Conservation (phyloP, 345 rosid species). For the Aquilaria malaccensis region DNA sequence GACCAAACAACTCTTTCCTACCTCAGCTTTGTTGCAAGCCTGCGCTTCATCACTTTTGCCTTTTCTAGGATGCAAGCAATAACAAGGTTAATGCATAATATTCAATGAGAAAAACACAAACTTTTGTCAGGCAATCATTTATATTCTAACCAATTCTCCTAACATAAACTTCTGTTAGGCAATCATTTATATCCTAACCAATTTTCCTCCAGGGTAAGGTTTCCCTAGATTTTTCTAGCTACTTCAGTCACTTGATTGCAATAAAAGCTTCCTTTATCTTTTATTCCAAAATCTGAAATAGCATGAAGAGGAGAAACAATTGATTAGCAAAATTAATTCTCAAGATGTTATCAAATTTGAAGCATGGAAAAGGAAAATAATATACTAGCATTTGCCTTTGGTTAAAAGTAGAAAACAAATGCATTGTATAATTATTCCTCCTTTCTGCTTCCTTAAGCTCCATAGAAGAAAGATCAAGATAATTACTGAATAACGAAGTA, state of each 20-base stretch:
- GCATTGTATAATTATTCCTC: slow-evolving; percentile 52
- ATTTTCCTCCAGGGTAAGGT: slow-evolving; percentile 26
- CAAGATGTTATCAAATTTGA: no score
- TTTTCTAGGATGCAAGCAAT: slow-evolving; percentile 22
- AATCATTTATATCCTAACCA: slow-evolving; percentile 21
- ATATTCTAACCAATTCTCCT: slow-evolving; percentile 30
- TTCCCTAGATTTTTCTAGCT: slow-evolving; percentile 42
- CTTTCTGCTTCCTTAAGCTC: slow-evolving; percentile 86
- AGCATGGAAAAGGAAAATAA: slow-evolving; percentile 6
- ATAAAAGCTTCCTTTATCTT: slow-evolving; percentile 62
- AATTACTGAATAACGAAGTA: no score
- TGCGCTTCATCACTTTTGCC: slow-evolving; percentile 35
- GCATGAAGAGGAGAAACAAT: neutral
- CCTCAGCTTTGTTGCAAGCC: slow-evolving; percentile 18
- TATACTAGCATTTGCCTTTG: slow-evolving; percentile 64
- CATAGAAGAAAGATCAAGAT: slow-evolving; percentile 12
- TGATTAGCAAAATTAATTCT: no score
- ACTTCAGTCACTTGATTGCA: slow-evolving; percentile 48
- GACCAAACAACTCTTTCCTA: no score
- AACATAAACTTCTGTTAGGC: neutral
- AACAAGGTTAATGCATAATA: slow-evolving; percentile 7
- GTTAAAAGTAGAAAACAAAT: slow-evolving; percentile 49
- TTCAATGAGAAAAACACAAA: slow-evolving; percentile 1
- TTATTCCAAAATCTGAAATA: slow-evolving; percentile 58
- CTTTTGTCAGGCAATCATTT: neutral